Percentiles rank a stretch among this genome's conserved stretches.
phyloP scores from a whole-genome alignment of 305 asterid species.

The Rubia tinctorum region DNA sequence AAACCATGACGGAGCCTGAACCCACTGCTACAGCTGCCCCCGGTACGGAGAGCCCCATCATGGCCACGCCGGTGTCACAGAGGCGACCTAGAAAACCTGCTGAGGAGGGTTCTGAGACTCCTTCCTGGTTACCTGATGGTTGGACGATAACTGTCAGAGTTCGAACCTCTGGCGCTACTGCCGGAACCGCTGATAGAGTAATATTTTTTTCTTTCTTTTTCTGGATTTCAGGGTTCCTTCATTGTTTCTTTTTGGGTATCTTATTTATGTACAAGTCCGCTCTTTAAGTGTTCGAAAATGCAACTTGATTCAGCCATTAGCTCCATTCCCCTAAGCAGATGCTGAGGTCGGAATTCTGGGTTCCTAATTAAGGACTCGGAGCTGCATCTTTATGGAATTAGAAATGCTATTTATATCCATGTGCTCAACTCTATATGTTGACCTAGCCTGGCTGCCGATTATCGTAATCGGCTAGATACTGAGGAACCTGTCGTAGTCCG shows the following conservation, averaged over 20 bases:
- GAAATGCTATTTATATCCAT: background rate
- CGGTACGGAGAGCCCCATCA: slow-evolving; percentile 15
- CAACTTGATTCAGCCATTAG: background rate
- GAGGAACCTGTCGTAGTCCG: background rate
- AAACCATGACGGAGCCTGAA: slow-evolving; percentile 21
- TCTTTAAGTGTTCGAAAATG: background rate
- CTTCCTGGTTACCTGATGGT: slow-evolving; percentile 63
- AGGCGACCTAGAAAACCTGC: slow-evolving; percentile 32
- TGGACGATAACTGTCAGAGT: slow-evolving; percentile 53
- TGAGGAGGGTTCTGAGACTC: slow-evolving; percentile 59
- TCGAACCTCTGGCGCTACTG: slow-evolving; percentile 67
- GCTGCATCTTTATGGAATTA: background rate
- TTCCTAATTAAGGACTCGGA: background rate
- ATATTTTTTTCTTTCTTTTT: slow-evolving; percentile 16
- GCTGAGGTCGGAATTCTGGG: background rate
- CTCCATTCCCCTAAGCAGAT: background rate
- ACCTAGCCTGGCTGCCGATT: background rate
- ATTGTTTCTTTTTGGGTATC: background rate
- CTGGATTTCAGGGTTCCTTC: background rate
- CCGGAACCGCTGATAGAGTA: slow-evolving; percentile 68
- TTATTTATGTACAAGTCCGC: background rate
- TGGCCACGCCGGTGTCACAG: slow-evolving; percentile 27
- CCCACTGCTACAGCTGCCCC: slow-evolving; percentile 35
- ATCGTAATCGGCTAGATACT: background rate
- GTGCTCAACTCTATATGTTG: background rate